Conservation (phyloP, 148 eudicot species). For the Camellia granthamiana region DNA sequence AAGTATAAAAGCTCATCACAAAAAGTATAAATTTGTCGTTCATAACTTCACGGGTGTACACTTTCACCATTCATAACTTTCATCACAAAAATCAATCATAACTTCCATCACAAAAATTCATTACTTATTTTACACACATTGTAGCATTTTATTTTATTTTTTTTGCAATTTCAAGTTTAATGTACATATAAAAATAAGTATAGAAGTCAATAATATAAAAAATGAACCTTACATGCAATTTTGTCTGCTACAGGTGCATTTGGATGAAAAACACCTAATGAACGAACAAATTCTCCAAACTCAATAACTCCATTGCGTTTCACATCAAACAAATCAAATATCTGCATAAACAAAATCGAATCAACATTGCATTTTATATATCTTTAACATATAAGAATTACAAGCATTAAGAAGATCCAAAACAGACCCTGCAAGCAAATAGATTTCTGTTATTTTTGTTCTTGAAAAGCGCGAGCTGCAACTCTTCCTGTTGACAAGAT, state of each 20-base stretch:
- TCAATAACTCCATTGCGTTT: slow-evolving; percentile 85
- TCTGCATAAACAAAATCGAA: slow-evolving; percentile 31
- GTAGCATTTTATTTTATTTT: too few relatives aligned
- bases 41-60: too few relatives aligned
- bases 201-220: not conserved
- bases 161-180: not conserved
- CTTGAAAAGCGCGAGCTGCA: slow-evolving; percentile 85
- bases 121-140: too few relatives aligned
- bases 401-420: not conserved
- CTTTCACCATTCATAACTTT: too few relatives aligned
- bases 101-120: too few relatives aligned
- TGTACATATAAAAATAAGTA: not conserved
- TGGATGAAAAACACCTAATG: slow-evolving; percentile 78
- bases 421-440: slow-evolving; percentile 81
- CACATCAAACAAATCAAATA: slow-evolving; percentile 72
- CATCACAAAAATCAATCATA: too few relatives aligned
- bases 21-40: too few relatives aligned
- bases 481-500: slow-evolving; percentile 63
- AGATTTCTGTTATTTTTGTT: slow-evolving; percentile 72
- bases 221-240: slow-evolving; percentile 51
- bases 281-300: slow-evolving; percentile 86
- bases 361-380: too few relatives aligned
- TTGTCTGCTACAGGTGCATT: slow-evolving; percentile 62
- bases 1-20: too few relatives aligned
- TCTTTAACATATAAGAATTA: not conserved